phyloP scores from a whole-genome alignment of 164 flowering plant species.

The Kingdonia uniflora region DNA sequence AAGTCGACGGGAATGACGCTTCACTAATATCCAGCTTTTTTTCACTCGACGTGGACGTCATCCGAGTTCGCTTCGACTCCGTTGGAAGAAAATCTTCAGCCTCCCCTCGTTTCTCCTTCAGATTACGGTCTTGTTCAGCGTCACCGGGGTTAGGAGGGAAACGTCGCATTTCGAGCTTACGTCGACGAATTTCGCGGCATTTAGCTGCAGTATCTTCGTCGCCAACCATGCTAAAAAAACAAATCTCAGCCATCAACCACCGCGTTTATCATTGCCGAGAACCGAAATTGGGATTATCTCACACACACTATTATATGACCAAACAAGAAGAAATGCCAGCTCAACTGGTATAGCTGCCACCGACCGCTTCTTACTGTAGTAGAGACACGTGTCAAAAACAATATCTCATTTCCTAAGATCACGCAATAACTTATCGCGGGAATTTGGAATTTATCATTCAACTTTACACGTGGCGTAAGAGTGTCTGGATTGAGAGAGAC shows the following conservation, averaged over 20 bases:
- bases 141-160: background rate
- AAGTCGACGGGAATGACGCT: background rate
- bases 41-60: conserved; percentile 3
- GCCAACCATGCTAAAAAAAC: conserved; percentile 9
- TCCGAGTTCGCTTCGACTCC: background rate
- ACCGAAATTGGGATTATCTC: background rate
- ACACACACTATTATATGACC: too few species aligned
- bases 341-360: conserved; percentile 12
- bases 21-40: conserved; percentile 11
- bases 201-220: conserved; percentile 17
- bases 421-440: too few species aligned
- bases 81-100: background rate
- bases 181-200: conserved; percentile 28
- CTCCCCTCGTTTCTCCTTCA: background rate
- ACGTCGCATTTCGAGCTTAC: conserved; percentile 28
- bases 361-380: conserved; percentile 6
- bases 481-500: too few species aligned
- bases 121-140: too few species aligned
- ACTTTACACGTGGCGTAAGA: too few species aligned
- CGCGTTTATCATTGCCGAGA: background rate
- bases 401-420: too few species aligned
- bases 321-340: background rate
- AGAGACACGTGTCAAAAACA: conserved; percentile 12
- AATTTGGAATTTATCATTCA: too few species aligned
- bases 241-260: conserved; percentile 10